These are phyloP conservation scores for Millerozyma miso DNA, from an alignment of 805 yeast species.

Conservation along the genomic window DNA sequence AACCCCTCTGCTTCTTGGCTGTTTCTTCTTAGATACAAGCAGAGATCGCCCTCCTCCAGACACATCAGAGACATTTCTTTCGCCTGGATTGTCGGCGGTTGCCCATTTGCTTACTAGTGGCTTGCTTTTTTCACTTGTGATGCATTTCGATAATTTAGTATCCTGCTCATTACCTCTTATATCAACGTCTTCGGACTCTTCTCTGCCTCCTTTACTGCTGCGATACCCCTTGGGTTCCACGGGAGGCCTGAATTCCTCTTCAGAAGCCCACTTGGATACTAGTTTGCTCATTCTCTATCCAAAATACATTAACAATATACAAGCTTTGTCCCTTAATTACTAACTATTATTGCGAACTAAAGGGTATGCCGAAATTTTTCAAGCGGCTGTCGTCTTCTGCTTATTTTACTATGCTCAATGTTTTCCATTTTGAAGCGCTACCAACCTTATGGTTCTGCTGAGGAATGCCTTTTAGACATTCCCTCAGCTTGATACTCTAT, in stretches of 20 bases:
- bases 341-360: background rate
- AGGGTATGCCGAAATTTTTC: background rate
- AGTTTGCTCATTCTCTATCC: constrained; percentile 11
- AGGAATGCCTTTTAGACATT: too few species aligned
- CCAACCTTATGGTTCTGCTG: too few species aligned
- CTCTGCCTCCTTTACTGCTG: constrained; percentile 14
- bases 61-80: background rate
- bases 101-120: constrained; percentile 35
- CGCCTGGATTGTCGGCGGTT: constrained; percentile 2
- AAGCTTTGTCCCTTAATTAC: background rate
- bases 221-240: background rate
- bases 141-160: constrained; percentile 9
- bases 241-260: constrained; percentile 8
- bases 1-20: background rate
- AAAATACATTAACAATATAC: background rate
- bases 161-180: background rate
- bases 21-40: background rate
- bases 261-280: constrained; percentile 35
- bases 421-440: too few species aligned
- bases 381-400: background rate
- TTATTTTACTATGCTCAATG: background rate
- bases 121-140: constrained; percentile 10
- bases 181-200: background rate
- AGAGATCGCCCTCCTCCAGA: background rate
- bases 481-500: too few species aligned